These are phyloP conservation scores for Trametes hirsuta DNA, from an alignment of 1,284 basidiomycete genomes.

Conservation along the genomic window DNA sequence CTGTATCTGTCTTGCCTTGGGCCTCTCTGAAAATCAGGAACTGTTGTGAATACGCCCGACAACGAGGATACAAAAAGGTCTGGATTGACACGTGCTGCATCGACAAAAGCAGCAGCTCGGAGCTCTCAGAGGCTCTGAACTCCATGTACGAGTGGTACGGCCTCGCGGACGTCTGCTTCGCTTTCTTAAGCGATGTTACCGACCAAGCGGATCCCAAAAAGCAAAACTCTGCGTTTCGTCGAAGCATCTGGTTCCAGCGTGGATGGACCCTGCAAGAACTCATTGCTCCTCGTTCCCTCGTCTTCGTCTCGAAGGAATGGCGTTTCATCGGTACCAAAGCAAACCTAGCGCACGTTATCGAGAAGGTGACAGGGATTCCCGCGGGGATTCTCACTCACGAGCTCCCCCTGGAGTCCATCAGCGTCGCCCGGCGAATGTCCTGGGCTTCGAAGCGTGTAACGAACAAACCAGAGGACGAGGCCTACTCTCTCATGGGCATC, in stretches of 20 bases:
- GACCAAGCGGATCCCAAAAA: background rate
- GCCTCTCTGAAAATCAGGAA: conserved; percentile 2
- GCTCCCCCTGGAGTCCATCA: background rate
- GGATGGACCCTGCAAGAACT: conserved; percentile 9
- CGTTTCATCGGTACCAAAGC: conserved; percentile 2
- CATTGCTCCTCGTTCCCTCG: background rate
- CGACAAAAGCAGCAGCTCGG: conserved; percentile 13
- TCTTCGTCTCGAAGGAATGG: conserved; percentile 8
- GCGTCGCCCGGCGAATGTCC: conserved; percentile 5
- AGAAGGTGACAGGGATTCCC: conserved; percentile 1
- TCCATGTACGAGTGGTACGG: conserved; percentile 11
- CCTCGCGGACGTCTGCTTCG: conserved; percentile 3
- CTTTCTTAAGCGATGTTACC: conserved; percentile 5
- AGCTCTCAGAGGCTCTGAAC: conserved; percentile 11
- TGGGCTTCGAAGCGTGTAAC: conserved; percentile 4
- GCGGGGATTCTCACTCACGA: conserved; percentile 2
- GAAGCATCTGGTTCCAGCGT: conserved; percentile 5
- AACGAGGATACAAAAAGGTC: background rate
- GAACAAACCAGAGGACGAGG: conserved; percentile 3
- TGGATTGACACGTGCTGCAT: conserved; percentile 9
- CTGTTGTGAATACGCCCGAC: conserved; percentile 4
- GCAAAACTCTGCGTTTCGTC: background rate
- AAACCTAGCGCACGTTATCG: conserved; percentile 2
- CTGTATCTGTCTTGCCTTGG: background rate
- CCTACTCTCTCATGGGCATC: conserved; percentile 11